Conservation (phyloP, 2,329 filamentous ascomycete genomes). For the Zopfia rhizophila region DNA sequence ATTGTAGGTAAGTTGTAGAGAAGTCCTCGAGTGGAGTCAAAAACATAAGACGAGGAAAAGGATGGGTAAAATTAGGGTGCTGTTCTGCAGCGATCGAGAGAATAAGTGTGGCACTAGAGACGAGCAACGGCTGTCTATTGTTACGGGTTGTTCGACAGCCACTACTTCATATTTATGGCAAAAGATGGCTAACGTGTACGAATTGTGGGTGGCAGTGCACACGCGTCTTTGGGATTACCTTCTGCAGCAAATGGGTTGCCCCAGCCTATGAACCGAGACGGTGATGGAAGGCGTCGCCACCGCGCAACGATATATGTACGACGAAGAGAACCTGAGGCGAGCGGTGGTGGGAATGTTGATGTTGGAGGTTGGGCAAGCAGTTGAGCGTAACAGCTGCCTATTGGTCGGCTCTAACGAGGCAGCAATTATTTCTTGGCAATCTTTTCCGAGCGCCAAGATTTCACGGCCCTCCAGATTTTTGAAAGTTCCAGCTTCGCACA, state of each 20-base stretch:
- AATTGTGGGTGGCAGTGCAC: conserved; percentile 45
- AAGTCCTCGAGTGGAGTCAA: conserved; percentile 15
- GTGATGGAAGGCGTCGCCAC: conserved; percentile 26
- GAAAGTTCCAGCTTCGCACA: conserved; percentile 41
- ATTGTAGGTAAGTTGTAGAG: conserved; percentile 31
- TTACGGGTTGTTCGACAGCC: conserved; percentile 23
- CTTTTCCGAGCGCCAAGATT: too few relatives aligned
- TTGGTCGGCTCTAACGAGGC: conserved; percentile 22
- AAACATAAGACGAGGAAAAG: conserved; percentile 16
- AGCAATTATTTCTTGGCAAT: conserved; percentile 27
- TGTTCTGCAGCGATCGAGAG: conserved; percentile 4
- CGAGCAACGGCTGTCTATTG: conserved; percentile 1
- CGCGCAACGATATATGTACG: conserved; percentile 21
- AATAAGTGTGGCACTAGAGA: conserved; percentile 7
- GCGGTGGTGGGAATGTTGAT: conserved; percentile 15
- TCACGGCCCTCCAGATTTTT: conserved; percentile 28
- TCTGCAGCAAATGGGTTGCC: conserved; percentile 25
- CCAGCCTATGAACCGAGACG: conserved; percentile 24
- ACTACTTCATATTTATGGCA: conserved; percentile 31
- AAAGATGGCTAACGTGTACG: conserved; percentile 33
- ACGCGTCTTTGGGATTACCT: conserved; percentile 36
- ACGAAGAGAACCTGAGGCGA: conserved; percentile 27
- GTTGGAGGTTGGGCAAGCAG: not conserved
- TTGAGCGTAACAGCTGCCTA: conserved; percentile 12
- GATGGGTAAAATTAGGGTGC: conserved; percentile 24